phyloP scores from a whole-genome alignment of 1,284 basidiomycete species.

The Cryptococcus neoformans region DNA sequence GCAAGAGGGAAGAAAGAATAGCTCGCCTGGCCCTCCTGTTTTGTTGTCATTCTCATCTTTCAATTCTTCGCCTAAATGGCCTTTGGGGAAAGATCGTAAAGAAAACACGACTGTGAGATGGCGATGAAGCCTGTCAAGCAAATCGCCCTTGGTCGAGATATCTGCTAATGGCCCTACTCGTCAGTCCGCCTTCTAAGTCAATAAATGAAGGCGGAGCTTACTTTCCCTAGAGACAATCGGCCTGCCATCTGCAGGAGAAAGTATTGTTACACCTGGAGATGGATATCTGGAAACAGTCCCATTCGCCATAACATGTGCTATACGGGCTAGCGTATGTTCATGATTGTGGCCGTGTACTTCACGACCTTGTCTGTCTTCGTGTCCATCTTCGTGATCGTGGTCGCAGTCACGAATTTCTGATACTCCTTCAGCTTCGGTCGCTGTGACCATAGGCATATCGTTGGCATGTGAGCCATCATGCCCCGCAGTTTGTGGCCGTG shows the following conservation, averaged over 20 bases:
- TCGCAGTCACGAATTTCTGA: too few relatives aligned
- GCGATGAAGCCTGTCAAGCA: conserved; percentile 2
- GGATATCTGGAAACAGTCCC: conserved; percentile 1
- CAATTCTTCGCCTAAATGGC: neutral
- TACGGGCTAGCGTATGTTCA: neutral
- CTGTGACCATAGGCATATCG: too few relatives aligned
- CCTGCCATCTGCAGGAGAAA: too few relatives aligned
- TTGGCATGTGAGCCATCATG: too few relatives aligned
- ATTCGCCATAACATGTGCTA: conserved; percentile 5
- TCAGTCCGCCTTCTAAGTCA: too few relatives aligned
- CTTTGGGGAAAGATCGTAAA: conserved; percentile 3
- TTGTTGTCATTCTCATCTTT: neutral
- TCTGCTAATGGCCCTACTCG: neutral
- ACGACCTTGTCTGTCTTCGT: too few relatives aligned
- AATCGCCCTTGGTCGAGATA: neutral
- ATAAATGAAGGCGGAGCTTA: too few relatives aligned
- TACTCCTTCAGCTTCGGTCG: too few relatives aligned
- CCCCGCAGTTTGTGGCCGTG: too few relatives aligned
- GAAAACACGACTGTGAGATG: conserved; percentile 2
- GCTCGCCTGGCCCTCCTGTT: too few relatives aligned
- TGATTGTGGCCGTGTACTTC: neutral
- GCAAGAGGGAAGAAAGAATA: conserved; percentile 1
- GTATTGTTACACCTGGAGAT: neutral
- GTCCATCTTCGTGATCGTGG: too few relatives aligned
- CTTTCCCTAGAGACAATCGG: too few relatives aligned